These are phyloP conservation scores for Debaryomyces subglobosus DNA, from an alignment of 1,139 yeast genomes.

Conservation along the genomic window DNA sequence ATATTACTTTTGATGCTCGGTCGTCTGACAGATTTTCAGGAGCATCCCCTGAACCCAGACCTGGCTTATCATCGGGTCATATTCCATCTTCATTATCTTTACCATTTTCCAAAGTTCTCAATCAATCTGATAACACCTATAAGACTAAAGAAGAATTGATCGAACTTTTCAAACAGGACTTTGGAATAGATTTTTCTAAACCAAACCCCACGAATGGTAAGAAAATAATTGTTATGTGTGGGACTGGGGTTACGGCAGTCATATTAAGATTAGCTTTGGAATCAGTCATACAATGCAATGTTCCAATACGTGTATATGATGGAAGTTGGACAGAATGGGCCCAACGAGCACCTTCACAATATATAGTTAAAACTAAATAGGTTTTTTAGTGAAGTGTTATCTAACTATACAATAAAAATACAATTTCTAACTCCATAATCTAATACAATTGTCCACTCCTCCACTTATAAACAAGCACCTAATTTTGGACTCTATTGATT, in stretches of 20 bases:
- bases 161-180: slow-evolving; percentile 45
- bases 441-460: slow-evolving; percentile 57
- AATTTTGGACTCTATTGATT: slow-evolving; percentile 45
- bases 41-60: slow-evolving; percentile 80
- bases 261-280: slow-evolving; percentile 61
- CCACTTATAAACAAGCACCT: slow-evolving; percentile 63
- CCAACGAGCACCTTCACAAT: slow-evolving; percentile 43
- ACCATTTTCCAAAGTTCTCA: slow-evolving; percentile 69
- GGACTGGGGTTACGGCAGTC: slow-evolving; percentile 94
- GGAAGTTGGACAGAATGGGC: slow-evolving; percentile 92
- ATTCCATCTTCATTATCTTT: slow-evolving; percentile 78
- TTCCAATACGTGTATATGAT: slow-evolving; percentile 77
- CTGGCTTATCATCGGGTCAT: slow-evolving; percentile 88
- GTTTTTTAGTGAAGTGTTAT: neutral
- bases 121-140: slow-evolving; percentile 49
- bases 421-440: slow-evolving; percentile 50
- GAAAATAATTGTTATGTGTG: slow-evolving; percentile 84
- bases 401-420: slow-evolving; percentile 6
- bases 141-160: slow-evolving; percentile 49
- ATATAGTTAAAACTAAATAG: slow-evolving; percentile 27
- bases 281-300: slow-evolving; percentile 58
- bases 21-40: slow-evolving; percentile 77
- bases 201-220: slow-evolving; percentile 26
- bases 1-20: slow-evolving; percentile 78
- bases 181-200: slow-evolving; percentile 35